phyloP scores from a whole-genome alignment of 441 rosid species.

The Euphorbia corollata region DNA sequence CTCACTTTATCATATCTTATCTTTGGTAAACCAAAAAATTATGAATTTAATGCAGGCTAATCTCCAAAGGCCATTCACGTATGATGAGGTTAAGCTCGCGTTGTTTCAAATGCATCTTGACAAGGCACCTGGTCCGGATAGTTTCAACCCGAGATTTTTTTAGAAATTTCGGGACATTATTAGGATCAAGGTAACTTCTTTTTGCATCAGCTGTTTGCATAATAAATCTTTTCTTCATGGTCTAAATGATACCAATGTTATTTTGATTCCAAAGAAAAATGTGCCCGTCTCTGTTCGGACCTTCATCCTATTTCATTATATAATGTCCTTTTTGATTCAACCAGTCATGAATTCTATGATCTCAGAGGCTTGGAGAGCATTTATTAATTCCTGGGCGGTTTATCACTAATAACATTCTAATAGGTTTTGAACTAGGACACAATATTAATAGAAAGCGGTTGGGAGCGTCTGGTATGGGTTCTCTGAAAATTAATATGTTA shows the following conservation, averaged over 20 bases:
- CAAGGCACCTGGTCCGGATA: background rate
- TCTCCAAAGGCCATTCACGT: background rate
- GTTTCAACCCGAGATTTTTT: background rate
- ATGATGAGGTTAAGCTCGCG: background rate
- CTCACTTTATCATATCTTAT: no score
- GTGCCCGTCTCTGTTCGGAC: background rate
- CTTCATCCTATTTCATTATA: background rate
- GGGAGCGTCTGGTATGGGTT: background rate
- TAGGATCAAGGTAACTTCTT: background rate
- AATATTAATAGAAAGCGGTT: background rate
- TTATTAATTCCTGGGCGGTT: background rate
- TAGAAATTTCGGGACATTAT: background rate
- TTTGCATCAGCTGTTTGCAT: background rate
- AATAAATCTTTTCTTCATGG: background rate
- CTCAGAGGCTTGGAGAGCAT: background rate
- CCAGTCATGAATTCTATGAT: background rate
- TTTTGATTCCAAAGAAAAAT: background rate
- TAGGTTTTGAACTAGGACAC: background rate
- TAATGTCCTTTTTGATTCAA: background rate
- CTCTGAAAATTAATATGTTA: background rate
- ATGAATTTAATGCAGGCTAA: no score
- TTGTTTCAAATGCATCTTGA: background rate
- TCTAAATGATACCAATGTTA: background rate
- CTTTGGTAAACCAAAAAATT: no score
- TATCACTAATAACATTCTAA: background rate